Base-by-base conservation (phyloP, 495 filamentous ascomycete species). In the Penicillium daleae region DNA sequence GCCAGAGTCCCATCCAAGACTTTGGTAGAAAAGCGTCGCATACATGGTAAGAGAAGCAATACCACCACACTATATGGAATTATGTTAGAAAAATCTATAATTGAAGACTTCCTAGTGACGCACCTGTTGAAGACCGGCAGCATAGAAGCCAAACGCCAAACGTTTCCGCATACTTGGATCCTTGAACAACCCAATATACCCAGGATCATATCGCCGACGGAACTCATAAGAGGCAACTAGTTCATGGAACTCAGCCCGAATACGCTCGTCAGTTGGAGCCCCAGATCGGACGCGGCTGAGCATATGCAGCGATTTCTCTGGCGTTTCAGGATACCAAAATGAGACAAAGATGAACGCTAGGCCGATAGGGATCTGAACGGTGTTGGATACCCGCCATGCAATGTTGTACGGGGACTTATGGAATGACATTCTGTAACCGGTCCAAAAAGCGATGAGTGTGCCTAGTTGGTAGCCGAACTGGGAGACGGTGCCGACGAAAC, bases 371-470 rank as follows among this genome's bases (percentile, higher is more conserved):
- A 77, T 74, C 40, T 79, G 74, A 35, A 79, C 63, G 1, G 74
- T 46, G 32, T 76, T 76, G 3, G 72, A 76, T 1, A 76, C 69
- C 2, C 76, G 66, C 76, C 76, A 79, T 32, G 76, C 74, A 40
- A 75, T 75, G 37, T 76, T 76, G 42, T 71, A 75, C 0, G 76
- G 76, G 1, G 69, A 68, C 24, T 67, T 70, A 49, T 76, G 72
- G 59, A 74, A 77, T n/a, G 73, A 76, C 76, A 77, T 79, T 4
- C 76, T 74, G 49, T 76, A 76, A 8, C 76, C 75, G 29, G 69
- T 57, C 73, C 75, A 78, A 49, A 76, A 78, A 29, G 75, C 73
- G 15, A 77, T 78, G 1, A 77, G 65, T 0, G 71, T 71, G 19
- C 76, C 75, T 2, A 78, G 61, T 37, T 67, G 61, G 21, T 67